A percentile compares a stretch with the other conserved stretches of the same genome.
Evolutionary conservation across 257 asterid species (phyloP).

Genomic region (Solanum rostratum): DNA sequence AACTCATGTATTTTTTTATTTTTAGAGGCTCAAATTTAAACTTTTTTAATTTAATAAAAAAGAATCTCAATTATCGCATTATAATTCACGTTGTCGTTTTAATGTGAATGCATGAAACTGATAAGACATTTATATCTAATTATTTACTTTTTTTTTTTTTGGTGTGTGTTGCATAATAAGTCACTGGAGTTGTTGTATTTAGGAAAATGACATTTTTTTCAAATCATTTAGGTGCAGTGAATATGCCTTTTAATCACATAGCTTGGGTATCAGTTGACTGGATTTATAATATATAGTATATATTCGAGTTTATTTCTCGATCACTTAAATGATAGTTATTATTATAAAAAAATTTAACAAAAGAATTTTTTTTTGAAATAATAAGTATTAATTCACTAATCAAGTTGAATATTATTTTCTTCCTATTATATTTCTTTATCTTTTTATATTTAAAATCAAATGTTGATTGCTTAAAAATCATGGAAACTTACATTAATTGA

Average conservation of each 20-base stretch:
- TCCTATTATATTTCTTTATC: fast-evolving
- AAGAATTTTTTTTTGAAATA: no score
- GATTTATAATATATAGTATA: neutral
- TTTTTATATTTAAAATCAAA: neutral
- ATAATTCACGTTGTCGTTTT: no score
- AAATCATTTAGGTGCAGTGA: neutral
- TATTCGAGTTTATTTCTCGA: neutral
- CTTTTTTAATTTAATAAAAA: no score
- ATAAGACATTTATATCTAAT: neutral
- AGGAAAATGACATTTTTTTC: neutral
- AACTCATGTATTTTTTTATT: no score
- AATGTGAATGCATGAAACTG: no score
- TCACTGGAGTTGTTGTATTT: neutral
- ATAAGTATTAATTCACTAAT: no score
- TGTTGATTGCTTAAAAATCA: neutral
- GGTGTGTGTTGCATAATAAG: neutral
- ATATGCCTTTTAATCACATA: neutral
- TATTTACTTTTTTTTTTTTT: neutral
- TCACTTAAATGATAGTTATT: neutral
- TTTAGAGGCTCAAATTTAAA: no score
- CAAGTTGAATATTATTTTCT: no score
- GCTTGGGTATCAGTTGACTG: neutral
- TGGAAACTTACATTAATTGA: neutral
- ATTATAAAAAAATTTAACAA: neutral
- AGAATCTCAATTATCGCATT: no score